Percentiles rank a stretch among this genome's conserved stretches.
phyloP scores from a whole-genome alignment of 306 rosid species.

The Lotus japonicus region DNA sequence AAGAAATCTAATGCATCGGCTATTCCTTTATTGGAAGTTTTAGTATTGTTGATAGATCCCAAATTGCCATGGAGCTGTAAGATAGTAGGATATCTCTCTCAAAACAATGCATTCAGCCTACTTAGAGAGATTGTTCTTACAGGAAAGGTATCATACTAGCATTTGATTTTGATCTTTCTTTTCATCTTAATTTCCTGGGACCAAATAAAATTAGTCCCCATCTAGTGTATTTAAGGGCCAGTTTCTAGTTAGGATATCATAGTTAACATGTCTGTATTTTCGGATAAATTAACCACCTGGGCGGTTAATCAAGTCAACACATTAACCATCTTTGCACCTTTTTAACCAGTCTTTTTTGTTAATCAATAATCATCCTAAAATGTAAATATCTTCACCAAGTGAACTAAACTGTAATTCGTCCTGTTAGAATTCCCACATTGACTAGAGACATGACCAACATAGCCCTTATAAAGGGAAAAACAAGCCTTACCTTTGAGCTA shows the following conservation, averaged over 20 bases:
- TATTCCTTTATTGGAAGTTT: constrained; percentile 59
- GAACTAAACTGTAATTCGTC: neutral
- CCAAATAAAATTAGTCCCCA: neutral
- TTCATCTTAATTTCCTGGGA: neutral
- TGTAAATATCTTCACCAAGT: neutral
- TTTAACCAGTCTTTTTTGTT: neutral
- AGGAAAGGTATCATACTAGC: constrained; percentile 51
- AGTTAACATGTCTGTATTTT: neutral
- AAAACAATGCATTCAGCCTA: constrained; percentile 54
- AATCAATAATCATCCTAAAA: neutral
- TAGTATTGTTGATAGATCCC: constrained; percentile 57
- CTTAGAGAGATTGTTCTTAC: constrained; percentile 68
- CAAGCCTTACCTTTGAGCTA: too few relatives aligned
- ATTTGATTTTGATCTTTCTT: neutral
- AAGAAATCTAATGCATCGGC: constrained; percentile 42
- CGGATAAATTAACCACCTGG: neutral
- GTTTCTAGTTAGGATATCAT: neutral
- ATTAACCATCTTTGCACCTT: neutral
- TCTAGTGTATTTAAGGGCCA: neutral
- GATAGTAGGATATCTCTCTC: constrained; percentile 59
- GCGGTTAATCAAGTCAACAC: neutral
- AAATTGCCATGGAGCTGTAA: constrained; percentile 88
- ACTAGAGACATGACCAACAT: too few relatives aligned
- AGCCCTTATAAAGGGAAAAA: too few relatives aligned
- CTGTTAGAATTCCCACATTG: too few relatives aligned